Evolutionary conservation across 768 basidiomycete species (phyloP), one percentile per base, ranked within the genome.

Genomic region (Mycena latifolia): DNA sequence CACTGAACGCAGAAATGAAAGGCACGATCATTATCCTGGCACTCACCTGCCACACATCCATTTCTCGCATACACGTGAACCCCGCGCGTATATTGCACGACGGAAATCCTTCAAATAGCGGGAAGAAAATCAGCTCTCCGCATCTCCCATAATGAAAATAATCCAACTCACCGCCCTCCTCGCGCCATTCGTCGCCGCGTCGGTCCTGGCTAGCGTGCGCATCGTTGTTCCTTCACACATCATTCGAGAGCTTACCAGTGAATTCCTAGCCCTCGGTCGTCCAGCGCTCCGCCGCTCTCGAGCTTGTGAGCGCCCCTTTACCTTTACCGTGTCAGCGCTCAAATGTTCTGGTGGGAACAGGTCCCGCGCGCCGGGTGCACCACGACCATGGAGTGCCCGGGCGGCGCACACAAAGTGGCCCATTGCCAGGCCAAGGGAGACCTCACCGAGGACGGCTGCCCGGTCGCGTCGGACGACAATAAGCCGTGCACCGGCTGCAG

Each of bases 361-460:
- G 51, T 52, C 31, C 51, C 51, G 51, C 51, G 51, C 51, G 51
- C 5, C n/a, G n/a, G n/a, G 20, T 52, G 51, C 51, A 52, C 31
- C n/a, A 52, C 51, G 17, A 52, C 29, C 31, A 15, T 52, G 31
- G 51, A 33, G 29, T 52, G 51, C 33, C 29, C 31, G 29, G 51
- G 51, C 31, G 51, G 31, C 31, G 31, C 29, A 33, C 51, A 22
- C 31, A 12, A 52, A 52, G 31, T 33, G 29, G 51, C 51, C 51
- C 29, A 17, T 20, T 52, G 51, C 31, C 20, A 33, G 31, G 29
- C 31, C 29, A 52, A 52, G 31, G 51, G 51, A 52, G 3, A 52
- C 18, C 48, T 50, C 10, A 25, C 48, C 29, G 48, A 27, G 48
- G 20, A 50, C 48, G 51, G 51, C 51, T 52, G 51, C 31, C 51